phyloP scores from a whole-genome alignment of 169 alveolate genomes.

The Cryptosporidium sp. region DNA sequence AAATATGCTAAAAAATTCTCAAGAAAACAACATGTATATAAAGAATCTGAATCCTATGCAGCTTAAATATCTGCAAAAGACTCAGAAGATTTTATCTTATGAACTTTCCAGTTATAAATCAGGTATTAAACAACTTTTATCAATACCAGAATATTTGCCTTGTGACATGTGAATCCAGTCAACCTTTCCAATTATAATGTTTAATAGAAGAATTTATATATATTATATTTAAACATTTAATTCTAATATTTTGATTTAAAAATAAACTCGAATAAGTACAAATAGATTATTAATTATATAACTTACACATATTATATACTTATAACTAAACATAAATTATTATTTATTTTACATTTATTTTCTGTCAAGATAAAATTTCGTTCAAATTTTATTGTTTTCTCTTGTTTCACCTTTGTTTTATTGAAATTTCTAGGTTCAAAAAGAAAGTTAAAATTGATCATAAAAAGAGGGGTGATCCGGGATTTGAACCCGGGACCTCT shows the following conservation, averaged over 20 bases:
- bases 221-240: not conserved
- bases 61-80: constrained; percentile 60
- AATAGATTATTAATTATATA: too few species aligned
- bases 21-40: constrained; percentile 18
- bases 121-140: constrained; percentile 57
- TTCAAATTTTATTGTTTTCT: not conserved
- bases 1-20: not conserved
- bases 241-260: constrained; percentile 1
- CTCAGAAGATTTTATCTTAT: constrained; percentile 54
- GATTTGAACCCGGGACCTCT: constrained; percentile 86
- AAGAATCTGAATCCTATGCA: constrained; percentile 50
- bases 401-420: not conserved
- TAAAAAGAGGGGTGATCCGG: constrained; percentile 81
- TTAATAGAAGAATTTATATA: not conserved
- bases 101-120: constrained; percentile 57
- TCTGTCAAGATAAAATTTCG: not conserved
- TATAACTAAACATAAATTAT: too few species aligned
- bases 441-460: too few species aligned
- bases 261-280: not conserved
- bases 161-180: constrained; percentile 25
- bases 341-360: too few species aligned
- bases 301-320: not conserved
- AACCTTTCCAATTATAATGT: not conserved
- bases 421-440: not conserved
- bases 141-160: constrained; percentile 72